Evolutionary conservation across 768 basidiomycete genomes (phyloP).

Genomic region (Leccinellum rugosiceps): DNA sequence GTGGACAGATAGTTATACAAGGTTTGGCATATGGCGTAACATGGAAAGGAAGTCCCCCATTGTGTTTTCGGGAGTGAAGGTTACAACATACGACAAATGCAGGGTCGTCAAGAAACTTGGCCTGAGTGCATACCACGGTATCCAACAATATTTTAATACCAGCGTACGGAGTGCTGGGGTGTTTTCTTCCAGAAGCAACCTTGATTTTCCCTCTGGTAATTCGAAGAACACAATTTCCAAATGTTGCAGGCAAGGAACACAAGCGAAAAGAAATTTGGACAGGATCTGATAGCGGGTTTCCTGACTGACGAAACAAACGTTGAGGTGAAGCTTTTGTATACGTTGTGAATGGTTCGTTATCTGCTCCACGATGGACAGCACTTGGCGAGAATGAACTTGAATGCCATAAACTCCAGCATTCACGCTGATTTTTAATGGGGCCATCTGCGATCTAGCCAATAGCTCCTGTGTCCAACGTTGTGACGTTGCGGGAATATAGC

Average conservation of each 20-base stretch:
- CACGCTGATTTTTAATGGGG: too few species aligned
- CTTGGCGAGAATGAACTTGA: too few species aligned
- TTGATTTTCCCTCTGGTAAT: not conserved
- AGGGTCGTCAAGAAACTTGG: not conserved
- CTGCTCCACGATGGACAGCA: too few species aligned
- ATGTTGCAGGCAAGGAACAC: not conserved
- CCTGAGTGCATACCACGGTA: not conserved
- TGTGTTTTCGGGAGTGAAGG: not conserved
- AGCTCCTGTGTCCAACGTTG: too few species aligned
- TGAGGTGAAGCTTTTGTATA: too few species aligned
- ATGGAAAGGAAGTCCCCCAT: not conserved
- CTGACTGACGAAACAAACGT: too few species aligned
- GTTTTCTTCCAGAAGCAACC: not conserved
- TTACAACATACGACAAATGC: not conserved
- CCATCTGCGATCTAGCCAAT: too few species aligned
- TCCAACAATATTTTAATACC: not conserved
- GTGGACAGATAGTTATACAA: not conserved
- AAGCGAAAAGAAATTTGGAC: too few species aligned
- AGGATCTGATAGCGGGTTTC: too few species aligned
- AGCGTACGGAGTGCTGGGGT: not conserved
- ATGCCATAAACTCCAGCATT: too few species aligned
- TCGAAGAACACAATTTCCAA: not conserved
- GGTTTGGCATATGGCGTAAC: not conserved
- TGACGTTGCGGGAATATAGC: too few species aligned
- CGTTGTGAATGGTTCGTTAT: too few species aligned